Conservation (phyloP, 164 flowering plant species). For the Magnolia officinalis region DNA sequence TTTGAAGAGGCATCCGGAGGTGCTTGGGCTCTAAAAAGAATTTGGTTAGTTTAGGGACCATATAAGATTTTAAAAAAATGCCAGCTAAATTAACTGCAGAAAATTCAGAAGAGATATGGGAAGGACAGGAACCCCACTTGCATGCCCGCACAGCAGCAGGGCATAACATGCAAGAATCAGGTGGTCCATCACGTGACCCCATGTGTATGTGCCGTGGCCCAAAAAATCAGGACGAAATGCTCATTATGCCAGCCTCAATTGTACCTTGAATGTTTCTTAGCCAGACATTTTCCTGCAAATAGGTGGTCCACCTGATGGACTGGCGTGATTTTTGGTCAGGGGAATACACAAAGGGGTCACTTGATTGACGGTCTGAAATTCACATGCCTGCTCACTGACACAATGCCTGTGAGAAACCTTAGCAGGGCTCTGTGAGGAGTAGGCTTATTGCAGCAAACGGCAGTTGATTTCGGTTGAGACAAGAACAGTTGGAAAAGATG, state of each 20-base stretch:
- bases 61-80: background rate
- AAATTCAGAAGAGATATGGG: background rate
- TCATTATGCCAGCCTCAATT: background rate
- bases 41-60: background rate
- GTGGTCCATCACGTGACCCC: background rate
- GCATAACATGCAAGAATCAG: background rate
- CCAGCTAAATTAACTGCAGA: background rate
- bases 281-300: background rate
- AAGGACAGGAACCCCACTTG: background rate
- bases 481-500: background rate
- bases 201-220: background rate
- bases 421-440: background rate
- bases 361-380: too few species aligned
- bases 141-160: background rate
- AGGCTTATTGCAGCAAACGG: background rate
- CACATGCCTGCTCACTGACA: background rate
- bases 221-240: background rate
- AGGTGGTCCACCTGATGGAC: too few species aligned
- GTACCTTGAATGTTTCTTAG: too few species aligned
- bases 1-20: background rate
- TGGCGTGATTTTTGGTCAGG: too few species aligned
- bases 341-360: too few species aligned
- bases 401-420: background rate
- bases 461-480: background rate
- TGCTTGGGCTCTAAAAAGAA: background rate